Base-by-base conservation (phyloP, 2,329 filamentous ascomycete genomes). In the Trichoderma oligosporum region DNA sequence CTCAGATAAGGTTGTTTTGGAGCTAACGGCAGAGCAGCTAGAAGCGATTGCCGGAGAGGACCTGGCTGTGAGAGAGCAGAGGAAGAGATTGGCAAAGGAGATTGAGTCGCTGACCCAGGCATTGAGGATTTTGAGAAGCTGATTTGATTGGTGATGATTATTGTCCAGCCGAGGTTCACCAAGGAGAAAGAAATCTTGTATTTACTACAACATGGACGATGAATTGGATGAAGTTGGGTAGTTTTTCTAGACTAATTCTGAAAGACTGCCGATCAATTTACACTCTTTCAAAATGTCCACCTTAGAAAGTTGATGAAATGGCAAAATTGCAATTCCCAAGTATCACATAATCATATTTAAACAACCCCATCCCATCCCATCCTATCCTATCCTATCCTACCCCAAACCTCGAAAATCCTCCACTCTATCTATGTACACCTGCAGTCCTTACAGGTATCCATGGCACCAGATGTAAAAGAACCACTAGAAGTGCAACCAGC, bases 41-140 rank as follows among this genome's bases (percentile, higher is more conserved):
- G 73, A 78, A 12, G 66, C 71, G 12, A 81, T 88, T 60, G 83
- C 83, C 0, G 82, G 81, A 0, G 85, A 89, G 64, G 65, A 67
- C 7, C 44, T 53, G 33, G 47, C 35, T 3, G 49, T 45, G 20
- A 42, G 20, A 0, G 64, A 63, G 0, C 68, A 74, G 0, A 73
- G 71, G 42, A 68, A 71, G 6, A 71, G 70, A 31, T 62, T 87
- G 12, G 66, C 61, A 0, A 72, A 69, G 2, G 75, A 84, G 54
- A 73, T 82, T 1, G 62, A 71, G 25, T 77, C 73, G 7, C 66
- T 83, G 12, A 70, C 75, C 55, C 65, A 68, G 14, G 75, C 73
- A 0, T 60, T 68, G 3, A 62, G 64, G 55, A 56, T 70, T 27
- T 55, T 70, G 36, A 49, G 57, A 33, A 25, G 25, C 12, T 58